These are phyloP conservation scores for Zalerion maritima DNA, from an alignment of 495 filamentous ascomycete species.

Conservation along the genomic window DNA sequence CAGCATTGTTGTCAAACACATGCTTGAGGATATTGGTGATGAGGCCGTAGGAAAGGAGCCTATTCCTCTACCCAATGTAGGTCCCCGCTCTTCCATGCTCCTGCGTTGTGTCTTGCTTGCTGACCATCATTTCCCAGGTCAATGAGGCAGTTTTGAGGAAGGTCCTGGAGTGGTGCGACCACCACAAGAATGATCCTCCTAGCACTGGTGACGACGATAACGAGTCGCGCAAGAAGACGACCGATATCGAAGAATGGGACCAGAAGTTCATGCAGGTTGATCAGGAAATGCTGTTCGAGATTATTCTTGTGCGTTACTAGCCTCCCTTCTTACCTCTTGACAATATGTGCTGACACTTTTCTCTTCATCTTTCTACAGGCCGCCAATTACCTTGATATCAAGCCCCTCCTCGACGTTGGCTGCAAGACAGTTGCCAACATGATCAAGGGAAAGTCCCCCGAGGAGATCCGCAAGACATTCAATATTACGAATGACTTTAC, in stretches of 20 bases:
- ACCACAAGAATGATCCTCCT: constrained; percentile 79
- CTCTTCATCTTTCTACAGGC: constrained; percentile 25
- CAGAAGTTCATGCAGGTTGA: constrained; percentile 99
- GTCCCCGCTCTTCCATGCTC: constrained; percentile 15
- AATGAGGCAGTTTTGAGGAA: constrained; percentile 88
- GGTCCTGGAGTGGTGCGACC: constrained; percentile 93
- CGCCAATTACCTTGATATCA: constrained; percentile 71
- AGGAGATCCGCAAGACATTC: constrained; percentile 73
- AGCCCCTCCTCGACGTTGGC: constrained; percentile 65
- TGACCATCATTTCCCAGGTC: constrained; percentile 38
- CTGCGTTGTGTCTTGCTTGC: not conserved
- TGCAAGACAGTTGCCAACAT: constrained; percentile 80
- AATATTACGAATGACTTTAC: constrained; percentile 78
- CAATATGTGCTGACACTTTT: not conserved
- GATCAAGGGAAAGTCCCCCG: constrained; percentile 75
- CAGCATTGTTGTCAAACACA: constrained; percentile 90
- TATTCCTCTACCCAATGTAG: constrained; percentile 64
- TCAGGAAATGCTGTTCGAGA: constrained; percentile 99
- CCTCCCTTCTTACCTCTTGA: not conserved
- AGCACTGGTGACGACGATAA: constrained; percentile 70
- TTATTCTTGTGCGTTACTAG: constrained; percentile 64
- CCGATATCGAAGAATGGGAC: constrained; percentile 98
- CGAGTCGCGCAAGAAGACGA: constrained; percentile 92
- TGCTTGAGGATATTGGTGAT: constrained; percentile 83
- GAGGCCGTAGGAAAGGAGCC: constrained; percentile 49